phyloP scores from a whole-genome alignment of 495 filamentous ascomycete species.

The Neurospora sp. region DNA sequence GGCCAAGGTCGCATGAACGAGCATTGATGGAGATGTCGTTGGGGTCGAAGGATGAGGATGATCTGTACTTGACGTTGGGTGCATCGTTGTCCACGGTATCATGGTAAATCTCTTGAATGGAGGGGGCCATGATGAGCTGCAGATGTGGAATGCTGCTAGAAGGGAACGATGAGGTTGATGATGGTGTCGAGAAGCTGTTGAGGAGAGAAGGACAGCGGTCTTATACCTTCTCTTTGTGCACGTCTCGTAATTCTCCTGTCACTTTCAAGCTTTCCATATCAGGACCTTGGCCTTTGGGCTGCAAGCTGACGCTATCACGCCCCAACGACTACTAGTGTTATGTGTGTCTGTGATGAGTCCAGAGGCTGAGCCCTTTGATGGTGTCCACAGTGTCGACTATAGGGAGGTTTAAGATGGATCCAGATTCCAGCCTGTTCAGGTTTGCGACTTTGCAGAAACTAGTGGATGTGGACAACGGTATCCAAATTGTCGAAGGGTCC shows the following conservation, averaged over 20 bases:
- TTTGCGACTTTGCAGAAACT: neutral
- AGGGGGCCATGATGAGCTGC: neutral
- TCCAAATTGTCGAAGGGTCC: neutral
- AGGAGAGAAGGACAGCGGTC: neutral
- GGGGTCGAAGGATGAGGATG: neutral
- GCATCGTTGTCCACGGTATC: neutral
- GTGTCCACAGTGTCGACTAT: neutral
- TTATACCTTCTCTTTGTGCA: neutral
- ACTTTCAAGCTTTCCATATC: neutral
- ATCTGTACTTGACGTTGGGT: neutral
- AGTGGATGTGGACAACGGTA: neutral
- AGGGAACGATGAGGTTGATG: neutral
- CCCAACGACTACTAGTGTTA: neutral
- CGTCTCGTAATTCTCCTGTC: neutral
- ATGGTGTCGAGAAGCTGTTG: neutral
- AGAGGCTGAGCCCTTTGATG: neutral
- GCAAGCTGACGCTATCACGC: neutral
- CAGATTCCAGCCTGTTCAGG: neutral
- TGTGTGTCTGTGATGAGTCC: neutral
- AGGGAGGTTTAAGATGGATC: neutral
- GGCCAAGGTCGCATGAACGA: conserved; percentile 4
- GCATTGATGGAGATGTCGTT: conserved; percentile 10
- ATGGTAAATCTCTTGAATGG: neutral
- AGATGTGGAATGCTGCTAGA: neutral
- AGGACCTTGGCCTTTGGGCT: neutral